Evolutionary conservation across 129 eudicot species (phyloP).

Genomic region (Flaveria bidentis): DNA sequence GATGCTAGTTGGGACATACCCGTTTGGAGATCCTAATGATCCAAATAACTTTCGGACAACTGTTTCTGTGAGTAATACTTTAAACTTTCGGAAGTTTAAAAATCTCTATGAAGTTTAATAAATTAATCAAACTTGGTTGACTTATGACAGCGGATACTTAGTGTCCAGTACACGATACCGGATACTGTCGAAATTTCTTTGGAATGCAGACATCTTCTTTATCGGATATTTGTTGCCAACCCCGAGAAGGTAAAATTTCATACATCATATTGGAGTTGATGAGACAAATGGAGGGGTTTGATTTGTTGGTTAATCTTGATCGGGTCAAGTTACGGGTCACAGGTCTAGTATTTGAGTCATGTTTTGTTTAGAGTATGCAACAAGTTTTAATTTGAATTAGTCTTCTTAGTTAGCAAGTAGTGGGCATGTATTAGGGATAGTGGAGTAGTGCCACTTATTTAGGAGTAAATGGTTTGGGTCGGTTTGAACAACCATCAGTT

Average conservation of each 20-base stretch:
- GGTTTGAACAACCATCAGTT: background rate
- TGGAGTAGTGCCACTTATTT: no score
- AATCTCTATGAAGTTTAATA: constrained; percentile 18
- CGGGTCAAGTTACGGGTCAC: no score
- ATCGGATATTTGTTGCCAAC: constrained; percentile 59
- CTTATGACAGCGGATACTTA: constrained; percentile 61
- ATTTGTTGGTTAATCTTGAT: background rate
- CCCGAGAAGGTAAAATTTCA: constrained; percentile 57
- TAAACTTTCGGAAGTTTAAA: background rate
- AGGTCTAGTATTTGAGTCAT: no score
- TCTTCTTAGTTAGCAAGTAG: no score
- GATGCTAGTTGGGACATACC: constrained; percentile 74
- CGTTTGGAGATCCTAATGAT: constrained; percentile 67
- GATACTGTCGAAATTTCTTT: constrained; percentile 48
- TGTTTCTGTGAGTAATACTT: constrained; percentile 42
- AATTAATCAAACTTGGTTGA: background rate
- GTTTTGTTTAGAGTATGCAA: no score
- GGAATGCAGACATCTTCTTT: constrained; percentile 66
- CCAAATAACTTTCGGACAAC: constrained; percentile 64
- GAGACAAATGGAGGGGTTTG: constrained; percentile 3
- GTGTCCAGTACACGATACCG: constrained; percentile 56
- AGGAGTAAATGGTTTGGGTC: background rate
- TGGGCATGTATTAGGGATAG: no score
- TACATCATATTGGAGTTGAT: background rate
- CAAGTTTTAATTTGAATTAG: no score